These are phyloP conservation scores for Plasmodium ovale DNA, from an alignment of 169 alveolate genomes.

Conservation along the genomic window DNA sequence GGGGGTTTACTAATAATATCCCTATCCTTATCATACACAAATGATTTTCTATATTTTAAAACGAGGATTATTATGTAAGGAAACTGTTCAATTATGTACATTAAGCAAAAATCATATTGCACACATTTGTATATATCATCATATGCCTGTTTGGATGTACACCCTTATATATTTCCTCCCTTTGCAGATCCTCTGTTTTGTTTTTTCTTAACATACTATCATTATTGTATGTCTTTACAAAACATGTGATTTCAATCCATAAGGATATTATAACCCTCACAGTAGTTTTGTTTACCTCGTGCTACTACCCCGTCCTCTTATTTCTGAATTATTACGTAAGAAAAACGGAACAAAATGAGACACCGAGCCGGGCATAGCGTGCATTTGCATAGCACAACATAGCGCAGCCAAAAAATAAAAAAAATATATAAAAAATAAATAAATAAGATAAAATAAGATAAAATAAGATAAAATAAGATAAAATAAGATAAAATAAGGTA, in stretches of 20 bases:
- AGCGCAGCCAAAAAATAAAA: too few relatives aligned
- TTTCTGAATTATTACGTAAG: conserved; percentile 28
- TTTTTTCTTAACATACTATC: neutral
- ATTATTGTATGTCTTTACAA: neutral
- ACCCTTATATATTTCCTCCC: neutral
- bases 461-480: too few relatives aligned
- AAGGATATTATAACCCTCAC: neutral
- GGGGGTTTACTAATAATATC: conserved; percentile 1
- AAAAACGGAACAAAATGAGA: too few relatives aligned
- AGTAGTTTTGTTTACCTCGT: neutral
- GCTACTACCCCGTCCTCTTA: conserved; percentile 3
- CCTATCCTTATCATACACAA: neutral
- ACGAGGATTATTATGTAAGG: conserved; percentile 27
- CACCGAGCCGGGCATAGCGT: too few relatives aligned
- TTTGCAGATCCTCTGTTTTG: conserved; percentile 31
- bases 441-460: too few relatives aligned
- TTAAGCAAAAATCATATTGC: too few relatives aligned
- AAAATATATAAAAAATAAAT: too few relatives aligned
- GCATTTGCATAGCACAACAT: too few relatives aligned
- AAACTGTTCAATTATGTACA: neutral
- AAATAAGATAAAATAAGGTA: too few relatives aligned
- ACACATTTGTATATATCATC: neutral
- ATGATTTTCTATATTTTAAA: neutral
- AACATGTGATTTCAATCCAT: neutral
- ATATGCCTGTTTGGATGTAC: neutral